A percentile compares a stretch with the other conserved stretches of the same genome.
Evolutionary conservation across 306 rosid genomes (phyloP).

Genomic region (Astragalus glycyphyllos): DNA sequence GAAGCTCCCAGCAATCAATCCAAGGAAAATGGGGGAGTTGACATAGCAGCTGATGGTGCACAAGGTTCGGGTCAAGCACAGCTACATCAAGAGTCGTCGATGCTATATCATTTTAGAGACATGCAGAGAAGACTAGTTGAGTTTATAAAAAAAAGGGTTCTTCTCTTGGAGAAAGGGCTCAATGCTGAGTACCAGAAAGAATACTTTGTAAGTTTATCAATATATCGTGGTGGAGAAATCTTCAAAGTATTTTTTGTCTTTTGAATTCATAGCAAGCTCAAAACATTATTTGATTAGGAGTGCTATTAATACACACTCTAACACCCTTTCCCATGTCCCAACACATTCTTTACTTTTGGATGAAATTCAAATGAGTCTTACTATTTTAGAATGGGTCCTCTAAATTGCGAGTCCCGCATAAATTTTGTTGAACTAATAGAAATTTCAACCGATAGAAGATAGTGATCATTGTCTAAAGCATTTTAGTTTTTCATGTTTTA

Average conservation of each 20-base stretch:
- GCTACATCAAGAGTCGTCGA: conserved; percentile 66
- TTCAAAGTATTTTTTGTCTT: conserved; percentile 2
- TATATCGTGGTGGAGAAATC: conserved; percentile 21
- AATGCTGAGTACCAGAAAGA: conserved; percentile 88
- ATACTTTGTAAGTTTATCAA: conserved; percentile 71
- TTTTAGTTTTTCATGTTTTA: conserved; percentile 1
- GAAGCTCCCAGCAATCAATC: conserved; percentile 64
- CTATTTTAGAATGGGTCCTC: background rate
- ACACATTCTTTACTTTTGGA: too few species aligned
- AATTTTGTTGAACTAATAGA: background rate
- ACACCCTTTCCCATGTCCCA: too few species aligned
- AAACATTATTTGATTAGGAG: conserved; percentile 15
- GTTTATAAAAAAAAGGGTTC: conserved; percentile 93
- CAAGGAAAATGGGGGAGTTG: conserved; percentile 74
- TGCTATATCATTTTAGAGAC: conserved; percentile 78
- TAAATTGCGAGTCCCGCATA: too few species aligned
- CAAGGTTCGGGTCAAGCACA: conserved; percentile 69
- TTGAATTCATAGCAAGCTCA: conserved; percentile 1
- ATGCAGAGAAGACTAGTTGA: conserved; percentile 98
- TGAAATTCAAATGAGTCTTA: background rate
- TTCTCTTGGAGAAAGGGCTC: conserved; percentile 94
- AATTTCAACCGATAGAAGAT: too few species aligned
- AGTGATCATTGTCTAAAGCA: conserved; percentile 6
- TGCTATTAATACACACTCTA: background rate
- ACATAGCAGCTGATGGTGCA: conserved; percentile 55